A percentile compares a stretch with the other conserved stretches of the same genome.
These are phyloP conservation scores for Trypanosoma melophagium DNA, from an alignment of 208 protist species.

Conservation along the genomic window DNA sequence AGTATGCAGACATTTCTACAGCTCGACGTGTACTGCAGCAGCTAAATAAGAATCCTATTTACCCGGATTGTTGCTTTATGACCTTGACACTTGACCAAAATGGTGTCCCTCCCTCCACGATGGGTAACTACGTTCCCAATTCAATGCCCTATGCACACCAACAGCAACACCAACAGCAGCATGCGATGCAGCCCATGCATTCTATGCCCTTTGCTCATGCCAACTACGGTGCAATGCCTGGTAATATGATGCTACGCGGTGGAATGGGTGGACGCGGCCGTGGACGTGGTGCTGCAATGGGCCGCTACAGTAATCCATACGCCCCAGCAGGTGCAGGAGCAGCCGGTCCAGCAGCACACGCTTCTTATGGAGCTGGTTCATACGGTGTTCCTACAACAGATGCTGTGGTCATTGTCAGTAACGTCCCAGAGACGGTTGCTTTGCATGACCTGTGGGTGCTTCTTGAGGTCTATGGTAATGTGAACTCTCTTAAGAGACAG, in stretches of 20 bases:
- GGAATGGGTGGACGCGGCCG: conserved; percentile 30
- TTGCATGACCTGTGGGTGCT: conserved; percentile 85
- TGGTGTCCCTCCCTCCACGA: background rate
- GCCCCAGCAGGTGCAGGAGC: conserved; percentile 9
- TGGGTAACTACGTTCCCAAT: conserved; percentile 19
- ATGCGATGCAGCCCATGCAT: conserved; percentile 5
- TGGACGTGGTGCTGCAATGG: conserved; percentile 19
- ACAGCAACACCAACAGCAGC: conserved; percentile 22
- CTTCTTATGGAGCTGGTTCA: conserved; percentile 5
- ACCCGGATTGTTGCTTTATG: conserved; percentile 84
- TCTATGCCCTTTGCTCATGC: conserved; percentile 27
- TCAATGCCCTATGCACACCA: conserved; percentile 24
- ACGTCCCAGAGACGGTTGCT: conserved; percentile 60
- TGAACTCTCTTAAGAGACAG: conserved; percentile 80
- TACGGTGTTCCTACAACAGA: conserved; percentile 24
- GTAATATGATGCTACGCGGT: conserved; percentile 14
- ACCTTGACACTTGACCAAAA: conserved; percentile 35
- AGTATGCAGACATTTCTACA: conserved; percentile 59
- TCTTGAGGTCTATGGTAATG: conserved; percentile 89
- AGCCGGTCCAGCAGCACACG: background rate
- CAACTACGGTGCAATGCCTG: conserved; percentile 27
- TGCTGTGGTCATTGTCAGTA: conserved; percentile 64
- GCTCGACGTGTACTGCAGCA: conserved; percentile 60
- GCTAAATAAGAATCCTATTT: conserved; percentile 82
- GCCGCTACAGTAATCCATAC: conserved; percentile 23